A percentile compares a stretch with the other conserved stretches of the same genome.
Conservation (phyloP, 768 basidiomycete species). For the Fistulinella prunicolor region DNA sequence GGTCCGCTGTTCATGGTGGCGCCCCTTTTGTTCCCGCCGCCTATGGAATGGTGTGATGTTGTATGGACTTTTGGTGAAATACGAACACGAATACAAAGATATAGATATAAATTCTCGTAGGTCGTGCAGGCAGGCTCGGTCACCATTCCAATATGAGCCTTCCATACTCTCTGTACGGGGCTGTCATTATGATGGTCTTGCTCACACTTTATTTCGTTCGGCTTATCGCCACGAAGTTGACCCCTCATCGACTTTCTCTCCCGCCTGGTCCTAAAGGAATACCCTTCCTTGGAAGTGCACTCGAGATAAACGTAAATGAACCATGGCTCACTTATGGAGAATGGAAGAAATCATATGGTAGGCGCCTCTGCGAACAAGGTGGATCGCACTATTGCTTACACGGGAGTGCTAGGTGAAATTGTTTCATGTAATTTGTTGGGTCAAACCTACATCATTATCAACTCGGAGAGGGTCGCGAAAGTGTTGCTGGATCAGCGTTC, state of each 20-base stretch:
- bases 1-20: not conserved
- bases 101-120: conserved; percentile 8
- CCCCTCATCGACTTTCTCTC: conserved; percentile 17
- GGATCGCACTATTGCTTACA: not conserved
- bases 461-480: conserved; percentile 21
- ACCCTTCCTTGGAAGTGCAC: conserved; percentile 26
- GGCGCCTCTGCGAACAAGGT: not conserved
- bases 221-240: conserved; percentile 1
- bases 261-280: conserved; percentile 32
- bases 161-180: not conserved
- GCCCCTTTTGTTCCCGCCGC: not conserved
- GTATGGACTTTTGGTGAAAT: not conserved
- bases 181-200: not conserved
- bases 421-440: conserved; percentile 21
- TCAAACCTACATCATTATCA: conserved; percentile 23
- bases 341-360: conserved; percentile 33
- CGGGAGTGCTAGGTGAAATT: conserved; percentile 15
- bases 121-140: not conserved
- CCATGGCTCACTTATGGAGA: conserved; percentile 33
- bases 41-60: not conserved
- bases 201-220: conserved; percentile 2
- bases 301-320: conserved; percentile 22
- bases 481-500: conserved; percentile 27
- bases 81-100: too few species aligned
- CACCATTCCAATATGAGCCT: conserved; percentile 5